A percentile compares a stretch with the other conserved stretches of the same genome.
Evolutionary conservation across 805 yeast genomes (phyloP).

Genomic region (Saccharomycodes ludwigii): DNA sequence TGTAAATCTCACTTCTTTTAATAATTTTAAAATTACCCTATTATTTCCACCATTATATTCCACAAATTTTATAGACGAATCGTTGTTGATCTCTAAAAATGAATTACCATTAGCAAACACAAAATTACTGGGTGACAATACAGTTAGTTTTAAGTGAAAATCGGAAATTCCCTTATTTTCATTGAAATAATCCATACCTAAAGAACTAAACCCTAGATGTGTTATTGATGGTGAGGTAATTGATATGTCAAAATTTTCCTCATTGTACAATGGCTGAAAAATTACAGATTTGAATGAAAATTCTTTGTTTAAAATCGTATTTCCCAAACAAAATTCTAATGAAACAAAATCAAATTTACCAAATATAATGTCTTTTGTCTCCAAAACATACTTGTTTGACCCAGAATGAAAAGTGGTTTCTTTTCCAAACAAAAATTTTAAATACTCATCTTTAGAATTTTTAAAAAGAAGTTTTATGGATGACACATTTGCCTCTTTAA

Average conservation of each 20-base stretch:
- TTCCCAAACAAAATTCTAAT: constrained; percentile 15
- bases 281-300: constrained; percentile 8
- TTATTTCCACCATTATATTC: too few relatives aligned
- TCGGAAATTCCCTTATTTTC: too few relatives aligned
- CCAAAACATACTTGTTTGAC: constrained; percentile 7
- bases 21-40: too few relatives aligned
- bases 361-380: constrained; percentile 12
- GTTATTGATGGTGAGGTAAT: constrained; percentile 11
- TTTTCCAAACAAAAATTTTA: constrained; percentile 7
- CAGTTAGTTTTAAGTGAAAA: too few relatives aligned
- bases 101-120: too few relatives aligned
- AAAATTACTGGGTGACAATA: too few relatives aligned
- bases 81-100: too few relatives aligned
- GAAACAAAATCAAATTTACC: constrained; percentile 15
- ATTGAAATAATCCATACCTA: constrained; percentile 10
- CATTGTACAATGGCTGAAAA: constrained; percentile 11
- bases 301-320: constrained; percentile 17
- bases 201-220: constrained; percentile 12
- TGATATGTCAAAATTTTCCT: constrained; percentile 10
- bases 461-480: too few relatives aligned
- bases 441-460: constrained; percentile 9
- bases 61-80: too few relatives aligned
- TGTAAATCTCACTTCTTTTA: constrained; percentile 11
- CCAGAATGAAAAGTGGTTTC: constrained; percentile 7
- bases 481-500: too few relatives aligned